Evolutionary conservation across 176 grass and related monocot species (phyloP), one percentile per base, ranked within the genome.

Genomic region (Puccinellia tenuiflora): DNA sequence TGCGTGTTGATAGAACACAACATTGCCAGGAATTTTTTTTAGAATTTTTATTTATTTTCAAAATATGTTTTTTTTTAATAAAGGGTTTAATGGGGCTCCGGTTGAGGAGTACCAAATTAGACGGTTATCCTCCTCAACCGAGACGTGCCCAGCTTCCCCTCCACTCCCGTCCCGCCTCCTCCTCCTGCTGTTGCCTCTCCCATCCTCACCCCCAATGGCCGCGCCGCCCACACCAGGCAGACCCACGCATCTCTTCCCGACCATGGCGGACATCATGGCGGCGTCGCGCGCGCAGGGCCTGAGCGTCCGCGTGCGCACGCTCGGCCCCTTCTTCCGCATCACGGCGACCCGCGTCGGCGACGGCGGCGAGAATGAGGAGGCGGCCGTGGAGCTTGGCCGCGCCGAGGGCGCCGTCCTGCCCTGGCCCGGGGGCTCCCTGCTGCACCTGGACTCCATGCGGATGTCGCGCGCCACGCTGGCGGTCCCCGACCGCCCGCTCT

Each of bases 361-460:
- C 31, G 60, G 31, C 37, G 7, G 16, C 21, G 86, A 42, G 3
- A 85, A 52, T 38, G 79, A 28, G 17, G 79, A 38, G 28, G 24
- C 9, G 22, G 83, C 38, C 8, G 35, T 55, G 21, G 88, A 95
- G 80, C 68, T 98, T 34, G 96, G 96, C 24, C 88, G 82, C 61
- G 96, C 92, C 34, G 79, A 98, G 85, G 92, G 96, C 25, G 87
- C 76, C 22, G 56, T 95, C 22, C 75, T 91, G 9, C 92, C 92
- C 3, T 98, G 96, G 92, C 55, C 79, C 13, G 85, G 83, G 14
- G 88, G 88, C 17, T 73, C 85, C 56, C 63, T 98, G 30, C 89
- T 98, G 73, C 92, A 98, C 80, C 80, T 95, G 18, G 89, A 98
- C 69, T 93, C 91, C 85, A 92, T 95, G 85, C 83, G 91, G 38